Evolutionary conservation across 2,329 filamentous ascomycete genomes (phyloP), one percentile per base, ranked within the genome.

Genomic region (Juglanconis sp.): DNA sequence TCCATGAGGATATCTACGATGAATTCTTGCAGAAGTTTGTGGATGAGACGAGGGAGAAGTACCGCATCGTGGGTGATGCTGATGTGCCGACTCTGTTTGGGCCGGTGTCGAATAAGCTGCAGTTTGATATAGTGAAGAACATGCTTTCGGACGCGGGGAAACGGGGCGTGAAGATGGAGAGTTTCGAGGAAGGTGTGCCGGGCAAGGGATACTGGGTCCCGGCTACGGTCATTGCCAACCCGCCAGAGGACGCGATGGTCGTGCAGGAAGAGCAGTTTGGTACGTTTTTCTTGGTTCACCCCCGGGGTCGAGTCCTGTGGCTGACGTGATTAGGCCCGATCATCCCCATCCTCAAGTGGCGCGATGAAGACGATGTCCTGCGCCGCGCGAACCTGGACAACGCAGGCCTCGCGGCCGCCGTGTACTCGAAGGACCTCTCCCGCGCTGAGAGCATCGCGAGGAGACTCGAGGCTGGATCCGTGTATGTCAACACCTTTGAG

Each of bases 51-150:
- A 78, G 79, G 40, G 76, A 79, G 56, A 63, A 40, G 56, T 76
- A 72, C 53, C 74, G 74, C 47, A 76, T 79, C 10, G 65, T 69
- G 60, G 69, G 71, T 56, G 72, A 74, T 31, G 61, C 59, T 9
- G 48, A 55, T 3, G 65, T 66, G 13, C 69, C 68, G 40, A 71
- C 70, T 48, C 69, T 83, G 44, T 79, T 85, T 59, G 82, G 85
- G 0, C 87, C 87, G 0, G 72, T 89, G 2, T 85, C 87, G 62
- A 90, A 90, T 71, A 72, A 78, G 65, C 81, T 85, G 79, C 87
- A 90, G 70, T 89, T 80, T 68, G 81, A 87, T 51, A 80, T 80
- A 31, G 83, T 86, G 32, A 81, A 81, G 66, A 70, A 75, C 11
- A 80, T 87, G 62, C 78, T 88, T 56, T 76, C 77, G 9, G 82